Base-by-base conservation (phyloP, 1,139 yeast genomes). In the Zygoascus meyerae region DNA sequence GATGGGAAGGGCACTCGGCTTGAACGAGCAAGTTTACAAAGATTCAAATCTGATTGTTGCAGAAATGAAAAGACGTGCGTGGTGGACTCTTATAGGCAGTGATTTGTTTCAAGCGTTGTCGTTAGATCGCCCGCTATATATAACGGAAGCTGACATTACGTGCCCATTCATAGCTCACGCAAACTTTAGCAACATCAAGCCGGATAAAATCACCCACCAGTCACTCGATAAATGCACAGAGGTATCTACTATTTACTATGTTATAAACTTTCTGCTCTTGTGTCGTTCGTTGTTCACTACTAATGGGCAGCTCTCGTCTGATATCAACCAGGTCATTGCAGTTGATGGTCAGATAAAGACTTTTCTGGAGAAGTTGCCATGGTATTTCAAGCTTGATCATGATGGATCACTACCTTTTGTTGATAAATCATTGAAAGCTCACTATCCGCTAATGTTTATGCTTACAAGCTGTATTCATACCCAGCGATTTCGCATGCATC, bases 381-480 rank as follows among this genome's bases (percentile, higher is more conserved):
- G 26, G n/a, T 17, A 41, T 17, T 3, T 33, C n/a, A 18, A 18
- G 18, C 29, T 34, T 1, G 17, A 14, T 7, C 10, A n/a, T n/a
- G 44, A 34, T 34, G 44, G 44, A 18, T 14, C 12, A 8, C 37
- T 41, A 10, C 44, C 44, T 15, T 2, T 4, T 21, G 39, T 34
- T 5, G 21, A 31, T 2, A 15, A 21, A 9, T 15, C 26, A n/a
- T 26, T 33, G 11, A 28, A n/a, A 3, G 38, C 33, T 21, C 44
- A 41, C 34, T 34, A 41, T 30, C 16, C 28, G 12, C n/a, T 41
- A 10, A 10, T 41, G 34, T 26, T 30, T 28, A 21, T 41, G 15
- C 11, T 41, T 6, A 34, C 32, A 34, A 41, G 44, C 39, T 41
- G 44, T 28, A 15, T 41, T 12, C 44, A 41, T 34, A 41, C 44